These are phyloP conservation scores for Moesziomyces sp. DNA, from an alignment of 1,284 basidiomycete genomes.

Conservation along the genomic window DNA sequence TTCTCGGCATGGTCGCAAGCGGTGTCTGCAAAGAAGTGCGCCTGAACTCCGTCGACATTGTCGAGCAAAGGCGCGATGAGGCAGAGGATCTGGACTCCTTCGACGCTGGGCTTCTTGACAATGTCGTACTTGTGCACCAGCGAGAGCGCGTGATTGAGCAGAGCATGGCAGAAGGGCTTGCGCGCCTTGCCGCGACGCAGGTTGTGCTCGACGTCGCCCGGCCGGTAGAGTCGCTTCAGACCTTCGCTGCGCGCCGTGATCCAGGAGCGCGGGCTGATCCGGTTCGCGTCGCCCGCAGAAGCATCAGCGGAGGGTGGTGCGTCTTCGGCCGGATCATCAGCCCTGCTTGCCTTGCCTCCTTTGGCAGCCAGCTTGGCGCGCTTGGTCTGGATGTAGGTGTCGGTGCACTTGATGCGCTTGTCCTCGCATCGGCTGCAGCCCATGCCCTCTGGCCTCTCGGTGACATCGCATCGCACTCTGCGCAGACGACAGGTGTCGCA, in stretches of 20 bases:
- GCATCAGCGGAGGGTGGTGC: conserved; percentile 4
- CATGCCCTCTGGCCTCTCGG: conserved; percentile 59
- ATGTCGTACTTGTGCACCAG: conserved; percentile 62
- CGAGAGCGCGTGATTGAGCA: conserved; percentile 55
- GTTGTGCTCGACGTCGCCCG: conserved; percentile 44
- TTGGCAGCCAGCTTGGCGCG: conserved; percentile 40
- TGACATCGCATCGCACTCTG: conserved; percentile 62
- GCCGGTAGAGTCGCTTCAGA: conserved; percentile 32
- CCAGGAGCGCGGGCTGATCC: conserved; percentile 39
- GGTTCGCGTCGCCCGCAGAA: conserved; percentile 6
- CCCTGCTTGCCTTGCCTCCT: conserved; percentile 17
- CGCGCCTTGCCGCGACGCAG: conserved; percentile 55
- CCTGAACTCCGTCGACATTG: conserved; percentile 33
- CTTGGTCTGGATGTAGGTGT: conserved; percentile 64
- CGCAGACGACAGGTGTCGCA: conserved; percentile 65
- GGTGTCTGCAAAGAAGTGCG: conserved; percentile 24
- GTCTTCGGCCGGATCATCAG: conserved; percentile 8
- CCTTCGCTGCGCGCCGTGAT: conserved; percentile 26
- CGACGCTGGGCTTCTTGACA: conserved; percentile 51
- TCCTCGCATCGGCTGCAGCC: conserved; percentile 65
- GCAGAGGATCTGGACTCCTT: conserved; percentile 48
- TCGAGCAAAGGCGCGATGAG: conserved; percentile 58
- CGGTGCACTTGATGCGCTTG: conserved; percentile 64
- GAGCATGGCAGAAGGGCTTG: conserved; percentile 56
- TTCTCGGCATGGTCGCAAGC: conserved; percentile 30